Evolutionary conservation across 2,329 filamentous ascomycete genomes (phyloP), one percentile per base, ranked within the genome.

Genomic region (Trichoderma brevicompactum): DNA sequence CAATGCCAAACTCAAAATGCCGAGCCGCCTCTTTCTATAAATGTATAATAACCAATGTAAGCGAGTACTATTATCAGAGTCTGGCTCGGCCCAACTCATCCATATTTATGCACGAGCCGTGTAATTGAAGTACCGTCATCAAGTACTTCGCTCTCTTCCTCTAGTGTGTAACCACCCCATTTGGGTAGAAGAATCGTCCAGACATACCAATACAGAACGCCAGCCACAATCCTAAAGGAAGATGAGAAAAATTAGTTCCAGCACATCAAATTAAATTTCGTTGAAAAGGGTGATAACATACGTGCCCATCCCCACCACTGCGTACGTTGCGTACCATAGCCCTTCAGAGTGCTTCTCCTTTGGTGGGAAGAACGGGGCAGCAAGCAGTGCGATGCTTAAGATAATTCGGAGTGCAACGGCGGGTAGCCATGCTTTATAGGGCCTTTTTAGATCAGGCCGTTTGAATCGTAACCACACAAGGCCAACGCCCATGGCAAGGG

Each of bases 61-160:
- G 17, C 19, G 34, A 32, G 15, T 7, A 9, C 3, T 19, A 15
- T 48, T 13, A 34, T 46, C 32, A 17, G 8, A 38, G 28, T 34
- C 7, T 46, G 19, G 32, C 15, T 32, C 40, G 17, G 41, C 23
- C 40, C 7, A 28, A 9, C 38, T 65, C 46, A 66, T 23, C 49
- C 44, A 32, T 63, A 52, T 60, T 69, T 72, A 62, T 77, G 76
- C 19, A 81, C 74, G 7, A 91, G 77, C 67, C 81, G 85, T 0
- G 86, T 91, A 59, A 92, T 82, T 1, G 81, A 83, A 0, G 88
- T 92, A 0, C 90, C 90, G 74, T 92, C 90, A 23, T 81, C 79
- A 19, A 92, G 74, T 0, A 87, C 78, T 43, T 84, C 83, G 2
- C 79, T 79, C 64, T 84, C 81, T 69, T 92, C 89, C 70, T 90